These are phyloP conservation scores for Cinnamomum chago DNA, from an alignment of 164 flowering plant genomes.

Conservation along the genomic window DNA sequence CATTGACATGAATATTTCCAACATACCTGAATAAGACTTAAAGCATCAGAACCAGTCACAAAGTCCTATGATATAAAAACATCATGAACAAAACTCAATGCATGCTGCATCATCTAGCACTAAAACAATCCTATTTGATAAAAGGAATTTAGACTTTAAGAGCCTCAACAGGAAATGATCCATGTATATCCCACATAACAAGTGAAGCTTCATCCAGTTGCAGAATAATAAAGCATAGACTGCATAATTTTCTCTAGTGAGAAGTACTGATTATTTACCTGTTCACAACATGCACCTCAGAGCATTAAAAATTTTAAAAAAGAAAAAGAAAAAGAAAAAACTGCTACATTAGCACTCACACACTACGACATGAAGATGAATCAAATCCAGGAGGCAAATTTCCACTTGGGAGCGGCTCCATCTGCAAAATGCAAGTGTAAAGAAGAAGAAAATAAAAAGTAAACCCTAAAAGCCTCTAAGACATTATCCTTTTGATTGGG, in stretches of 20 bases:
- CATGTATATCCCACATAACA: neutral
- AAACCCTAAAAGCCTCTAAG: conserved; percentile 4
- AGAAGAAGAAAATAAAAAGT: conserved; percentile 24
- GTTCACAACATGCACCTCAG: neutral
- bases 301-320: neutral
- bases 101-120: conserved; percentile 1
- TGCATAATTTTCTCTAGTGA: neutral
- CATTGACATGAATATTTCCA: conserved; percentile 93
- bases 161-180: neutral
- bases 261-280: conserved; percentile 1
- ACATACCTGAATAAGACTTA: conserved; percentile 67
- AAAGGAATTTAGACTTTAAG: neutral
- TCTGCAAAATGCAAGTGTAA: conserved; percentile 71
- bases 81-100: neutral
- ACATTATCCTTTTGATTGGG: neutral
- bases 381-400: conserved; percentile 99
- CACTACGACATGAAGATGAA: conserved; percentile 98
- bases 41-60: neutral
- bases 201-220: neutral
- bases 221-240: neutral
- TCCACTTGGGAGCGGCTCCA: conserved; percentile 98
- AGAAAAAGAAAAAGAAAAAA: conserved; percentile 15
- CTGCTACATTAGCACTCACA: conserved; percentile 64
- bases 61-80: neutral
- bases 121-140: conserved; percentile 4